Evolutionary conservation across 2,329 filamentous ascomycete genomes (phyloP), one percentile per base, ranked within the genome.

Genomic region (Ramularia collo-cygni): DNA sequence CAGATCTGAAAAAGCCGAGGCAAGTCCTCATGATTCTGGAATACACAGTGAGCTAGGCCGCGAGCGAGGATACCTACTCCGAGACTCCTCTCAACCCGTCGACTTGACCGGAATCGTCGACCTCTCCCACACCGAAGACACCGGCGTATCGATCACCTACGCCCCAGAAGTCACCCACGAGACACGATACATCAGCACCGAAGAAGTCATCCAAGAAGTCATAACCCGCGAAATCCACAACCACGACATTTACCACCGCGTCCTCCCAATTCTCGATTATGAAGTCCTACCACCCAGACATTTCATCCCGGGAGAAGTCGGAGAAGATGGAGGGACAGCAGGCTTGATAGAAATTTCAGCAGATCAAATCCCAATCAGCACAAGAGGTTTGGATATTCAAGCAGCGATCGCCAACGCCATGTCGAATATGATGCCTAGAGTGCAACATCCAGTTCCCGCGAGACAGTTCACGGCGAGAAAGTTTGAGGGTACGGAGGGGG

Each of bases 181-280:
- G 47, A 60, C 64, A 0, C 56, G 75, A 28, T 60, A 62, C 12
- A 62, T 65, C 3, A 53, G 64, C 10, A 52, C 63, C 8, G 70
- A 71, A 43, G 61, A 74, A 35, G 61, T 75, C 31, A 52, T 64
- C 12, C 60, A 73, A 47, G 65, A 74, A 48, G 49, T 53, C 15
- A 68, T 75, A 36, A 68, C 66, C 5, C 68, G 71, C 27, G 73
- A 76, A 43, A 72, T 74, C 24, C 74, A 77, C 57, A 69, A 68
- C 24, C 65, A 76, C 52, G 67, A 75, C 45, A 56, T 72, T 26
- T 69, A 67, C 47, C 71, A 76, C 43, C 67, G 69, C 17, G 61
- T 73, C 17, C 66, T 72, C n/a, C 74, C 74, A 3, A 64, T 77
- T 15, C 62, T 70, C 18, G 69, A 76, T 37, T 66, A 70, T 9